Conservation (phyloP, 2,329 filamentous ascomycete species). For the Aspergillus sp. region DNA sequence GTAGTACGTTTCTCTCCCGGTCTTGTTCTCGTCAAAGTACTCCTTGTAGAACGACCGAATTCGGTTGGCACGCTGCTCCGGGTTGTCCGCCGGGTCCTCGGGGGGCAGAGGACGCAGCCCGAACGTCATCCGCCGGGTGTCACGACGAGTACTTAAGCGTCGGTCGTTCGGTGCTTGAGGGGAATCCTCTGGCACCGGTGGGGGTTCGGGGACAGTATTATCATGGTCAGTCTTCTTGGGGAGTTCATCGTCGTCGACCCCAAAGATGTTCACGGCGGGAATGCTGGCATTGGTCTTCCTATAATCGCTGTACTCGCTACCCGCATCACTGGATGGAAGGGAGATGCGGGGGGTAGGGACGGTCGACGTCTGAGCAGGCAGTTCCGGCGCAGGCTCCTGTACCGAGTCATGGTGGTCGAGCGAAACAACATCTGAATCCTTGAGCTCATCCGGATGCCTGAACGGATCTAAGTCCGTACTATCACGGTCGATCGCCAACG, state of each 20-base stretch:
- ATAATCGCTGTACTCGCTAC: constrained; percentile 49
- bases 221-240: constrained; percentile 3
- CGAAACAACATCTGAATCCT: constrained; percentile 6
- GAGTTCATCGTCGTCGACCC: constrained; percentile 8
- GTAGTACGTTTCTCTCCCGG: constrained; percentile 50
- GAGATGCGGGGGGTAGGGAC: constrained; percentile 28
- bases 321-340: constrained; percentile 40
- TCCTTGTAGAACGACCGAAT: constrained; percentile 99
- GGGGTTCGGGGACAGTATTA: constrained; percentile 8
- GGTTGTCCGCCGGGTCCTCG: constrained; percentile 78
- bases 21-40: constrained; percentile 83
- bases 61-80: constrained; percentile 87
- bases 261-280: constrained; percentile 26
- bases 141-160: constrained; percentile 24
- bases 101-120: constrained; percentile 77
- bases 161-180: constrained; percentile 12
- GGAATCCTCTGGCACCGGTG: constrained; percentile 18
- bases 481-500: neutral
- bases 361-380: constrained; percentile 10
- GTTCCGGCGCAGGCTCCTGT: constrained; percentile 3
- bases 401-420: constrained; percentile 8
- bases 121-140: constrained; percentile 48
- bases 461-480: constrained; percentile 4
- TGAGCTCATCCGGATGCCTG: neutral
- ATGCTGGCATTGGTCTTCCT: constrained; percentile 43